Conservation (phyloP, 2,329 filamentous ascomycete species). For the Aspergillus fructus region DNA sequence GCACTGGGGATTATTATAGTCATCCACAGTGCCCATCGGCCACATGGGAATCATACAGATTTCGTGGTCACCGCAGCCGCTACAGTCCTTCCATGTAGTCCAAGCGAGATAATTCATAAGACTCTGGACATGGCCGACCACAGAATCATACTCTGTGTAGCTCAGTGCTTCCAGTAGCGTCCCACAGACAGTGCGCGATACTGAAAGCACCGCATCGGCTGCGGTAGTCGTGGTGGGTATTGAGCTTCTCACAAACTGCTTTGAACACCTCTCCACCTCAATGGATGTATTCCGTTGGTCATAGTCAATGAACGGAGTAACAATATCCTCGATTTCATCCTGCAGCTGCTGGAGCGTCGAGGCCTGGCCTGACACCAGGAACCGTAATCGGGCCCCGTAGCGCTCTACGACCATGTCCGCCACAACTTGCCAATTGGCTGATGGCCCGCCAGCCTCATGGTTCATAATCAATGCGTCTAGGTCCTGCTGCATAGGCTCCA, state of each 20-base stretch:
- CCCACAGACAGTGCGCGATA: conserved; percentile 34
- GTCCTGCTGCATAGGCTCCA: conserved; percentile 43
- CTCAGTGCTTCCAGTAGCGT: conserved; percentile 27
- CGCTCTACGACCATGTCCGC: conserved; percentile 65
- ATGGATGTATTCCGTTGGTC: conserved; percentile 24
- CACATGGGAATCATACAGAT: conserved; percentile 65
- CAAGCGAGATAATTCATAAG: conserved; percentile 57
- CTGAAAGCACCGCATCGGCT: conserved; percentile 27
- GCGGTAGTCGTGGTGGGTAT: conserved; percentile 20
- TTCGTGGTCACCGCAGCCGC: conserved; percentile 54
- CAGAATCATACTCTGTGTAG: conserved; percentile 22
- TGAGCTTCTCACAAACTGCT: conserved; percentile 33
- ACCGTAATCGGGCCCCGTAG: conserved; percentile 57
- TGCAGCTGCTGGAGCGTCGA: conserved; percentile 24
- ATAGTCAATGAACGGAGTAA: conserved; percentile 39
- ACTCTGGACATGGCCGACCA: conserved; percentile 32
- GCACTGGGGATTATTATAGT: conserved; percentile 54
- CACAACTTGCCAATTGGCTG: conserved; percentile 65
- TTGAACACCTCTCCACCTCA: conserved; percentile 34
- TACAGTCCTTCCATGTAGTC: conserved; percentile 60
- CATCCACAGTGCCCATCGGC: conserved; percentile 57
- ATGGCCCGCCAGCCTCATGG: conserved; percentile 25
- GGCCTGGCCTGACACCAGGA: conserved; percentile 30
- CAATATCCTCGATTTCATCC: conserved; percentile 26
- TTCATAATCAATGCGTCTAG: conserved; percentile 45